Conservation (phyloP, 2,329 filamentous ascomycete genomes). For the Pestalotiopsis sp. region DNA sequence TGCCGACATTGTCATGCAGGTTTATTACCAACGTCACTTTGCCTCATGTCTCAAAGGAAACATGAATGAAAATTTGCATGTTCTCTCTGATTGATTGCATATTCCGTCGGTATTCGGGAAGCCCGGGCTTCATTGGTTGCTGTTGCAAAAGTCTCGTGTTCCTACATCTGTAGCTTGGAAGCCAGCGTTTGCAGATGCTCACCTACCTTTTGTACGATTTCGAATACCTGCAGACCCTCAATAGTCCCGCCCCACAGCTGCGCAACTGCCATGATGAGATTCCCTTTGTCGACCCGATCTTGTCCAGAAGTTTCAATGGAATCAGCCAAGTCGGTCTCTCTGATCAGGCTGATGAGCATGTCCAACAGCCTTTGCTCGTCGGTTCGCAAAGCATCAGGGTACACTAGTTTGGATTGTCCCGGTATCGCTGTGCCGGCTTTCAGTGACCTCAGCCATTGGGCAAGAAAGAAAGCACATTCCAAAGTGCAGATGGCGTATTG, state of each 20-base stretch:
- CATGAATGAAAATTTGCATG: not conserved
- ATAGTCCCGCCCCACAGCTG: conserved; percentile 31
- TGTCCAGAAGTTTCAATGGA: conserved; percentile 15
- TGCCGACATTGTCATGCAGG: too few relatives aligned
- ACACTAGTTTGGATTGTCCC: conserved; percentile 11
- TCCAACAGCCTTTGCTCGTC: conserved; percentile 23
- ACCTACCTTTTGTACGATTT: conserved; percentile 19
- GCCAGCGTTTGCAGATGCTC: not conserved
- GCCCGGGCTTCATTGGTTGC: too few relatives aligned
- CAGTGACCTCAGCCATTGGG: conserved; percentile 38
- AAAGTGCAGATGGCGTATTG: conserved; percentile 54
- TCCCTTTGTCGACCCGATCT: conserved; percentile 21
- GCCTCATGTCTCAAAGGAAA: too few relatives aligned
- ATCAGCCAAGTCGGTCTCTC: conserved; percentile 23
- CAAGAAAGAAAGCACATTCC: conserved; percentile 48
- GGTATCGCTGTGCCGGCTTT: too few relatives aligned
- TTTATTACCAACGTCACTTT: too few relatives aligned
- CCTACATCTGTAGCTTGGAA: not conserved
- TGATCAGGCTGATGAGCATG: conserved; percentile 22
- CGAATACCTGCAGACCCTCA: conserved; percentile 27
- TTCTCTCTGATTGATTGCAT: not conserved
- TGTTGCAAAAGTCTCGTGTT: too few relatives aligned
- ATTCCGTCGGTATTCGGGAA: too few relatives aligned
- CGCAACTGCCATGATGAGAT: conserved; percentile 18
- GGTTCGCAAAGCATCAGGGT: conserved; percentile 11